Percentiles rank a stretch among this genome's conserved stretches.
phyloP scores from a whole-genome alignment of 441 rosid genomes.

The Euphorbia celastroides region DNA sequence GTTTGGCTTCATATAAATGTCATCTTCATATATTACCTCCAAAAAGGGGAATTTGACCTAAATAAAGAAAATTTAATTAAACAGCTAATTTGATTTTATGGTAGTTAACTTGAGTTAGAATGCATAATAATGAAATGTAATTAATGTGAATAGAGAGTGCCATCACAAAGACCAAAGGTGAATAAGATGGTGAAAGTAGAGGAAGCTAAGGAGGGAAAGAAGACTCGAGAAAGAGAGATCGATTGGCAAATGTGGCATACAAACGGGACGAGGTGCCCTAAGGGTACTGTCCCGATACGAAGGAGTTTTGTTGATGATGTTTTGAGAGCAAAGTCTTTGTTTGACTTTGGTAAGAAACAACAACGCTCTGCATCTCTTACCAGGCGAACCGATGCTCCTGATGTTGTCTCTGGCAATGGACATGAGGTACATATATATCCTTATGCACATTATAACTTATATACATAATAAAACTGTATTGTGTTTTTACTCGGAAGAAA shows the following conservation, averaged over 20 bases:
- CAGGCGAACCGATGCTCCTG: conserved; percentile 56
- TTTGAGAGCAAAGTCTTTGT: conserved; percentile 79
- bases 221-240: conserved; percentile 30
- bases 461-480: no score
- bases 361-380: conserved; percentile 21
- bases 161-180: conserved; percentile 53
- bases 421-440: conserved; percentile 57
- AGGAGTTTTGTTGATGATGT: conserved; percentile 75
- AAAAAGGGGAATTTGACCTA: not conserved
- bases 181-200: conserved; percentile 25
- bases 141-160: conserved; percentile 39
- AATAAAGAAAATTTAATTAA: not conserved
- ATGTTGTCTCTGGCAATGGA: conserved; percentile 68
- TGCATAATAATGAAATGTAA: not conserved
- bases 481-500: no score
- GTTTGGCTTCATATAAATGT: conserved; percentile 52
- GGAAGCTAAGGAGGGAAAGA: conserved; percentile 45
- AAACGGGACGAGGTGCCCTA: conserved; percentile 64
- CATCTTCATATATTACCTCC: not conserved
- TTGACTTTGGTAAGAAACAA: conserved; percentile 76
- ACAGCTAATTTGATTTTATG: not conserved
- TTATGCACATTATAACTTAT: not conserved
- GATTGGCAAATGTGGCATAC: conserved; percentile 81
- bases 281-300: conserved; percentile 76
- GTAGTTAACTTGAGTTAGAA: not conserved